Evolutionary conservation across 768 basidiomycete genomes (phyloP).

Genomic region (Grammothele lineata): DNA sequence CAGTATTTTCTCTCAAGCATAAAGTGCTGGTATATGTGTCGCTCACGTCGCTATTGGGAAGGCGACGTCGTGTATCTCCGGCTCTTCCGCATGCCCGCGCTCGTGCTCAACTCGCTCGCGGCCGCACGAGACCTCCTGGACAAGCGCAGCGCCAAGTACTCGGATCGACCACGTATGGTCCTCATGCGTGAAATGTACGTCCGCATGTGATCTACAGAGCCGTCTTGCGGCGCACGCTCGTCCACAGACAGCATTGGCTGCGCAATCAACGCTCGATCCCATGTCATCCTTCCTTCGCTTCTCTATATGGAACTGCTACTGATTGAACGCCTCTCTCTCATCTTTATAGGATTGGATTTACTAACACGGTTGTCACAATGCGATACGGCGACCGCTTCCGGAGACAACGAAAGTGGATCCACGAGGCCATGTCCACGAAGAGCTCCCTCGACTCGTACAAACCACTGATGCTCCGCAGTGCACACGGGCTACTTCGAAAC

Average conservation of each 20-base stretch:
- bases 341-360: conserved; percentile 19
- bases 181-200: neutral
- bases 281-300: too few relatives aligned
- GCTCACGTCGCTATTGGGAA: neutral
- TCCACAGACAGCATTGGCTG: too few relatives aligned
- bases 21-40: too few relatives aligned
- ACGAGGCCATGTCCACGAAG: conserved; percentile 9
- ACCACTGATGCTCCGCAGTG: conserved; percentile 12
- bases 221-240: too few relatives aligned
- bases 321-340: too few relatives aligned
- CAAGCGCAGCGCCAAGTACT: neutral
- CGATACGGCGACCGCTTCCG: conserved; percentile 14
- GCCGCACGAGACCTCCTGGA: neutral
- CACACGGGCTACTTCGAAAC: conserved; percentile 8
- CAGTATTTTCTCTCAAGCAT: too few relatives aligned
- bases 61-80: neutral
- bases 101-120: neutral
- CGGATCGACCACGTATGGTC: neutral
- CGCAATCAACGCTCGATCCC: too few relatives aligned
- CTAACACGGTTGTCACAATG: conserved; percentile 5
- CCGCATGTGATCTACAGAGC: too few relatives aligned
- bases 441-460: conserved; percentile 5
- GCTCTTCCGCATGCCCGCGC: neutral
- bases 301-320: too few relatives aligned
- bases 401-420: conserved; percentile 17